Percentiles rank a stretch among this genome's conserved stretches.
phyloP scores from a whole-genome alignment of 176 grass and related monocot genomes.

The Eragrostis nindensis region DNA sequence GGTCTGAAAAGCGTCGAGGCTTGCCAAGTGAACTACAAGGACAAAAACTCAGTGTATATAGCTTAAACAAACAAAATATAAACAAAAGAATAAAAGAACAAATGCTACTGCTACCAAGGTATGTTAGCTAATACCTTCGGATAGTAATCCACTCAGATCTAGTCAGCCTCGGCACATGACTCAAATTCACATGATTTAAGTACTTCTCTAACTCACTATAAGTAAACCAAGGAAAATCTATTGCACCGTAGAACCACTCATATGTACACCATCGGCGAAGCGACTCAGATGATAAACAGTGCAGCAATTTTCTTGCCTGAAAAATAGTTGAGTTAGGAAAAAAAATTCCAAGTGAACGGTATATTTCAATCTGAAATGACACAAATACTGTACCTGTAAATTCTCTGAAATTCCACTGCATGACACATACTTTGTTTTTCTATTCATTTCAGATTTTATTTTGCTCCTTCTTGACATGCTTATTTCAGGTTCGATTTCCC shows the following conservation, averaged over 20 bases:
- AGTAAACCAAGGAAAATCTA: constrained; percentile 73
- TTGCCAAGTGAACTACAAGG: constrained; percentile 68
- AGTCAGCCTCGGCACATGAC: constrained; percentile 56
- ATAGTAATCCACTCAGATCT: constrained; percentile 60
- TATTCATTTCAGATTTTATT: constrained; percentile 40
- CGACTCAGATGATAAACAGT: constrained; percentile 48
- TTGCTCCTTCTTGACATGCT: constrained; percentile 42
- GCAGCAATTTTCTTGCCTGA: constrained; percentile 40
- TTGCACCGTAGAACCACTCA: constrained; percentile 71
- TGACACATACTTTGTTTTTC: constrained; percentile 25
- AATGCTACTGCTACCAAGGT: neutral
- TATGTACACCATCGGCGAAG: constrained; percentile 60
- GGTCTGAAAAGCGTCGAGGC: constrained; percentile 50
- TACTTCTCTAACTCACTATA: constrained; percentile 50
- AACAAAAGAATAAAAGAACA: constrained; percentile 1
- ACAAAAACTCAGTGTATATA: neutral
- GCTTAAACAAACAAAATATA: constrained; percentile 13
- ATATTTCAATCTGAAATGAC: constrained; percentile 27
- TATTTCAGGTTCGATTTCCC: constrained; percentile 33
- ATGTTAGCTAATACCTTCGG: constrained; percentile 42
- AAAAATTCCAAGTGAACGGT: neutral
- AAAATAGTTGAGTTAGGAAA: constrained; percentile 28
- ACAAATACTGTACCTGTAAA: constrained; percentile 43
- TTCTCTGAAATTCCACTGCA: constrained; percentile 33
- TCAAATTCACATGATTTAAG: constrained; percentile 51